A percentile compares a stretch with the other conserved stretches of the same genome.
Conservation (phyloP, 495 filamentous ascomycete species). For the Podospora pseudocomata region DNA sequence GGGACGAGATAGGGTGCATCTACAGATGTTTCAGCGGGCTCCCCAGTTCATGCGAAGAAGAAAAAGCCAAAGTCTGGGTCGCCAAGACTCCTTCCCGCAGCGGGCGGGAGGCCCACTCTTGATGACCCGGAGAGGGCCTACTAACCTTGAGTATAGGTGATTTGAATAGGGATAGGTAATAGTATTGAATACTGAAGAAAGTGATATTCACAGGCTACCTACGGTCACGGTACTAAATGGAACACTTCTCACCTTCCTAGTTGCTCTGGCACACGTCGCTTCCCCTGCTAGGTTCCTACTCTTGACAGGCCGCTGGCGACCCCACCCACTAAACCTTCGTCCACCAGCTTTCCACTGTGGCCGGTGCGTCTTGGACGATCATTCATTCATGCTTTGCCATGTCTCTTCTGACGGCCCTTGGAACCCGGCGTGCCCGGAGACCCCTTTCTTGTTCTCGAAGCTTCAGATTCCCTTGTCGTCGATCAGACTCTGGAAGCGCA, state of each 20-base stretch:
- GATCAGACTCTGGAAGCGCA: background rate
- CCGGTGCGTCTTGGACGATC: background rate
- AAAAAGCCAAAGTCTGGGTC: background rate
- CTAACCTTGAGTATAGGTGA: background rate
- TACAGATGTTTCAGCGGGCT: background rate
- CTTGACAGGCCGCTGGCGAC: too few relatives aligned
- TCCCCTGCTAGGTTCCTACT: too few relatives aligned
- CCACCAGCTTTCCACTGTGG: too few relatives aligned
- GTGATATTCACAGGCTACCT: too few relatives aligned
- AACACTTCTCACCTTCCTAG: too few relatives aligned
- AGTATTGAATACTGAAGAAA: too few relatives aligned
- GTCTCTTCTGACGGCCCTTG: background rate
- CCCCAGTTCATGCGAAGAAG: background rate
- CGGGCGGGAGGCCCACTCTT: background rate
- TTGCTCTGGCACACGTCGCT: too few relatives aligned
- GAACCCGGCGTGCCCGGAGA: background rate
- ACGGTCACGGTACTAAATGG: too few relatives aligned
- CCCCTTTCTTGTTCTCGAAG: background rate
- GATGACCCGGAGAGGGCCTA: background rate
- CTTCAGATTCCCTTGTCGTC: background rate
- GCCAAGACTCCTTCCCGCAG: conserved; percentile 2
- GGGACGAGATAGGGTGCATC: background rate
- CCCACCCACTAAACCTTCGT: too few relatives aligned
- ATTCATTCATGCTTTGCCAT: background rate
- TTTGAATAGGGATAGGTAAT: too few relatives aligned